These are phyloP conservation scores for Ilex aquifolium DNA, from an alignment of 257 asterid genomes.

Conservation along the genomic window DNA sequence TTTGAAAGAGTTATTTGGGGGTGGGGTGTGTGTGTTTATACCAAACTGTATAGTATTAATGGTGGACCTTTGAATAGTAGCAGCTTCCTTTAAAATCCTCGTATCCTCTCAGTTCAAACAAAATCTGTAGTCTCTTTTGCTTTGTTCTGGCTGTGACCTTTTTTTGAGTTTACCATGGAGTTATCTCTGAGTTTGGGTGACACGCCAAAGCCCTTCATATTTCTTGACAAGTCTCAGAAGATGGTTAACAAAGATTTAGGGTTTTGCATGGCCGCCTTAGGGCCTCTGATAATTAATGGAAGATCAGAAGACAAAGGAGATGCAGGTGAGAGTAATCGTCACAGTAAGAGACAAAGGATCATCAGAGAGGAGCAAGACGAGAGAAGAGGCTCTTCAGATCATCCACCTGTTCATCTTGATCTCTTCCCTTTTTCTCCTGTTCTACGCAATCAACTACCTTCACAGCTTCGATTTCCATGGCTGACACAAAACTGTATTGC, in stretches of 20 bases:
- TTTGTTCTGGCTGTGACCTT: too few species aligned
- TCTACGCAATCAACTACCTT: slow-evolving; percentile 22
- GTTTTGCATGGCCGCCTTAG: slow-evolving; percentile 61
- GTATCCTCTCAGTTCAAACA: too few species aligned
- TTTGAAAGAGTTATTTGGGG: too few species aligned
- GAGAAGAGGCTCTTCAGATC: slow-evolving; percentile 32
- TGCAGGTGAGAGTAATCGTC: not conserved
- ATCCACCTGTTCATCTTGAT: slow-evolving; percentile 74
- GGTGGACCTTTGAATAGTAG: too few species aligned
- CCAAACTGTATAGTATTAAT: too few species aligned
- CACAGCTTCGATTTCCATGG: slow-evolving; percentile 54
- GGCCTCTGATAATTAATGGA: slow-evolving; percentile 1
- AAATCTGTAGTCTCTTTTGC: too few species aligned
- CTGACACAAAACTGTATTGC: slow-evolving; percentile 49
- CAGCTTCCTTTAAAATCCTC: too few species aligned
- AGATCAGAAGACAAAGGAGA: not conserved
- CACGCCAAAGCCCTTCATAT: slow-evolving; percentile 44
- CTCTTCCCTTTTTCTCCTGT: slow-evolving; percentile 66
- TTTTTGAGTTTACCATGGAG: slow-evolving; percentile 38
- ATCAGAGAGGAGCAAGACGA: slow-evolving; percentile 3
- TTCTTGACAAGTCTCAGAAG: slow-evolving; percentile 34
- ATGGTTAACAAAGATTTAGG: slow-evolving; percentile 40
- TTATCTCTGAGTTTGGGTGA: slow-evolving; percentile 79
- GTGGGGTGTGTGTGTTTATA: too few species aligned
- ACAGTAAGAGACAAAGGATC: slow-evolving; percentile 2